Conservation (phyloP, 1,284 basidiomycete genomes). For the Cryptococcus sp. region DNA sequence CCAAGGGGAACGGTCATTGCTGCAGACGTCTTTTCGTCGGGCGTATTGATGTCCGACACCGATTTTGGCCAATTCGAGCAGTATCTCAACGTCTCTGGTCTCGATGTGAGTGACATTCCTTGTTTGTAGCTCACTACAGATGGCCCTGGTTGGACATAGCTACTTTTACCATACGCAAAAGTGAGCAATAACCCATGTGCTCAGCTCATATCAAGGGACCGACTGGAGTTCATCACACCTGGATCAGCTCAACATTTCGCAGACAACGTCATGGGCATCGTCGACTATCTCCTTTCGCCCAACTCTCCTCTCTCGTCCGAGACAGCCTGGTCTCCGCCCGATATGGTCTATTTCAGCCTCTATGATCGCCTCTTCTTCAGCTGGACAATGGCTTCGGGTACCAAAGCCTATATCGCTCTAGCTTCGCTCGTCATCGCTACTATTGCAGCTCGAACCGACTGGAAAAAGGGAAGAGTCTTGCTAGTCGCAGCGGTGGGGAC, state of each 20-base stretch:
- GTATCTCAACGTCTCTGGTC: slow-evolving; percentile 78
- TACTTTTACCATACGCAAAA: slow-evolving; percentile 91
- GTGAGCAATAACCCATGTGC: slow-evolving; percentile 14
- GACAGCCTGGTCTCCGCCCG: slow-evolving; percentile 36
- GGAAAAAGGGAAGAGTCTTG: slow-evolving; percentile 40
- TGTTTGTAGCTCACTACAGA: slow-evolving; percentile 51
- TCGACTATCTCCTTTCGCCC: slow-evolving; percentile 64
- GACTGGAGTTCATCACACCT: slow-evolving; percentile 26
- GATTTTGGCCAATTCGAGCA: slow-evolving; percentile 91
- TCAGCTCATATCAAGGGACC: slow-evolving; percentile 21
- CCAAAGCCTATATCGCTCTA: slow-evolving; percentile 59
- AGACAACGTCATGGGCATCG: slow-evolving; percentile 78
- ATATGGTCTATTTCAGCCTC: slow-evolving; percentile 64
- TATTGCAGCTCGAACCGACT: slow-evolving; percentile 37
- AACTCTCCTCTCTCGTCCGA: slow-evolving; percentile 31
- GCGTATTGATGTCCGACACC: slow-evolving; percentile 84
- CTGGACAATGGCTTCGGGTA: slow-evolving; percentile 67
- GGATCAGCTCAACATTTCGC: slow-evolving; percentile 71
- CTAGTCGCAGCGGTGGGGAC: slow-evolving; percentile 53
- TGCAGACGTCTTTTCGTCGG: slow-evolving; percentile 89
- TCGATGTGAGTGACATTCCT: slow-evolving; percentile 61
- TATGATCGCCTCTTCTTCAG: slow-evolving; percentile 61
- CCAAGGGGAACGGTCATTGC: slow-evolving; percentile 89
- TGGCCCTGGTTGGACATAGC: slow-evolving; percentile 86
- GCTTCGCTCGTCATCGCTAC: slow-evolving; percentile 48